phyloP scores from a whole-genome alignment of 441 rosid genomes.

The Brassica hybrid region DNA sequence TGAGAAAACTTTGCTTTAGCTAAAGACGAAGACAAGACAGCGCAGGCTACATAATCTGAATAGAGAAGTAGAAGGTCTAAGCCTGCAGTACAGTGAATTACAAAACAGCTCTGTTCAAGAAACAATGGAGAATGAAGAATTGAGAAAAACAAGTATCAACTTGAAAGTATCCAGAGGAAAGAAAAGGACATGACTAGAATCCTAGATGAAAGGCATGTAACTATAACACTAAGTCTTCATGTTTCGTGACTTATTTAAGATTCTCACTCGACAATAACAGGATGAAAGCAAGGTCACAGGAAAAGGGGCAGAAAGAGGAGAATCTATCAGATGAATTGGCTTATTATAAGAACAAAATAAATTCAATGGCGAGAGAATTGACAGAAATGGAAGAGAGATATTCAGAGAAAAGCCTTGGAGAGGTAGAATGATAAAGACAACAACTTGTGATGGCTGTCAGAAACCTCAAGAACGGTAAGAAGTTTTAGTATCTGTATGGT shows the following conservation, averaged over 20 bases:
- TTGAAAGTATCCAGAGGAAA: constrained; percentile 55
- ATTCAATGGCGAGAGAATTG: constrained; percentile 55
- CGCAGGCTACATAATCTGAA: constrained; percentile 45
- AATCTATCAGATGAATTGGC: constrained; percentile 51
- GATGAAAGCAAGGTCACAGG: constrained; percentile 40
- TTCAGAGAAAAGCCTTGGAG: constrained; percentile 84
- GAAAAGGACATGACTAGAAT: constrained; percentile 54
- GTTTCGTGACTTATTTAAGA: not conserved
- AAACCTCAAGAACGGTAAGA: constrained; percentile 66
- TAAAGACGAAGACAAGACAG: constrained; percentile 60
- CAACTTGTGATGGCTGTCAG: constrained; percentile 75
- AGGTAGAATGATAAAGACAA: constrained; percentile 96
- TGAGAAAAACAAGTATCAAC: constrained; percentile 56
- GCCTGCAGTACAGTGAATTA: constrained; percentile 52
- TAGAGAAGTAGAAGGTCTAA: constrained; percentile 59
- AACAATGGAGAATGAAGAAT: constrained; percentile 65
- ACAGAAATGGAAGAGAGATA: constrained; percentile 72
- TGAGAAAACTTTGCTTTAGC: constrained; percentile 52
- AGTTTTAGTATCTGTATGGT: constrained; percentile 50
- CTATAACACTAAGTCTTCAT: constrained; percentile 14
- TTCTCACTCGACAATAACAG: constrained; percentile 32
- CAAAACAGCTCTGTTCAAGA: constrained; percentile 57
- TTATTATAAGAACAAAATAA: constrained; percentile 60
- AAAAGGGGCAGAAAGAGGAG: constrained; percentile 42
- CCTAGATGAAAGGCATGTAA: constrained; percentile 48